These are phyloP conservation scores for Sporothrix brasiliensis DNA, from an alignment of 2,329 filamentous ascomycete genomes.

Conservation along the genomic window DNA sequence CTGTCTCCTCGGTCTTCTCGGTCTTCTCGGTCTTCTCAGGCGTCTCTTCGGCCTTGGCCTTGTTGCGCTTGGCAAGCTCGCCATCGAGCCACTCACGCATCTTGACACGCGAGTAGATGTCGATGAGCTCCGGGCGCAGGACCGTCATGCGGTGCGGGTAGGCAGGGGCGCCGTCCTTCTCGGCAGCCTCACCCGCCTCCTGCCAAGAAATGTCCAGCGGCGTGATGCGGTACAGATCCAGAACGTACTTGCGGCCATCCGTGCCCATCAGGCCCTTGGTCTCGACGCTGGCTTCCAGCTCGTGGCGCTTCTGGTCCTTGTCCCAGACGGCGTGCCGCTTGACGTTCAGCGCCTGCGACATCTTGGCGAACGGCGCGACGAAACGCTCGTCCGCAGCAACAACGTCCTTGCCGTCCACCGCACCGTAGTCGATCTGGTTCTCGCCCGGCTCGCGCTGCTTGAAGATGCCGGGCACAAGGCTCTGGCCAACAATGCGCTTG, in stretches of 20 bases:
- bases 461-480: conserved; percentile 98
- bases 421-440: conserved; percentile 98
- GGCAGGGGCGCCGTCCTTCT: conserved; percentile 50
- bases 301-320: conserved; percentile 86
- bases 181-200: conserved; percentile 63
- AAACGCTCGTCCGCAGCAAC: conserved; percentile 91
- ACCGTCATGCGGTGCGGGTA: conserved; percentile 98
- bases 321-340: conserved; percentile 98
- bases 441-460: conserved; percentile 97
- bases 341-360: conserved; percentile 86
- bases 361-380: conserved; percentile 78
- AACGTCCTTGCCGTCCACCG: conserved; percentile 94
- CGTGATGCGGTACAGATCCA: conserved; percentile 93
- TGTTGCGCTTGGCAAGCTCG: conserved; percentile 68
- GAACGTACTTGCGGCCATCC: conserved; percentile 94
- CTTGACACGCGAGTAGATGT: conserved; percentile 80
- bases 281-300: conserved; percentile 93
- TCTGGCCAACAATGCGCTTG: conserved; percentile 95
- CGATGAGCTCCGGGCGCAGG: conserved; percentile 84
- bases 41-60: conserved; percentile 42
- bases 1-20: conserved; percentile 42
- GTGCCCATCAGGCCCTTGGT: conserved; percentile 98
- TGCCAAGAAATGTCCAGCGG: conserved; percentile 90
- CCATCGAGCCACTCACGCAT: conserved; percentile 85
- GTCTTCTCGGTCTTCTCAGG: conserved; percentile 46